Evolutionary conservation across 192 early-diverging fungal genomes (phyloP), one percentile per base, ranked within the genome.

Genomic region (Coemansia sp.): DNA sequence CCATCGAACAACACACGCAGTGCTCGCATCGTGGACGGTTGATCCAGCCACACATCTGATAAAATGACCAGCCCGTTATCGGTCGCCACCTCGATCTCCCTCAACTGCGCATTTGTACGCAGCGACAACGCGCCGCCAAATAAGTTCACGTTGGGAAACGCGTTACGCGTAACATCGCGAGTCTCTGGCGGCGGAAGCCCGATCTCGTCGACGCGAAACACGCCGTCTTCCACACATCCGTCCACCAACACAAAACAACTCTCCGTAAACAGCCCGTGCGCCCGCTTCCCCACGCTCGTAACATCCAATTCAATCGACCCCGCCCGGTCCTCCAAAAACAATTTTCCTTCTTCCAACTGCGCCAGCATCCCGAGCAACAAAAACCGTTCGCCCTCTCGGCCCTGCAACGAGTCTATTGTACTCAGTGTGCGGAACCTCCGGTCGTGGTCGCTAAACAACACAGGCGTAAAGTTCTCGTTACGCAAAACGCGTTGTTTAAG

Each of bases 361-460:
- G 93, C 86, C 35, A 97, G 79, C 93, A 97, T 93, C 3, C 95
- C 95, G 74, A 95, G 89, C 41, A 95, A 72, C 22, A 94, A 53
- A 63, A 90, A 93, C 35, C 70, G 65, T 61, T 83, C 87, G 59
- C 74, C 86, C 58, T 84, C 85, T 39, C 83, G 83, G 25, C 85
- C 93, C 75, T 87, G 89, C 47, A 97, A 77, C 5, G 91, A 87
- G 64, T 92, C 93, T 54, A 97, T 88, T 4, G 90, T 68, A 65
- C 75, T 76, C 48, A 83, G 71, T 55, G 69, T 72, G 61, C 74
- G 77, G 26, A 75, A 68, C 3, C 75, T 69, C 25, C 71, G 67
- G 22, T 76, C 62, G 1, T 74, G 70, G 27, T 69, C 70, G 41
- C 76, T 85, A 65, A 91, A 86, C 0, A 88, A 77, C 0, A 90